Evolutionary conservation across 2,329 filamentous ascomycete genomes (phyloP), one percentile per base, ranked within the genome.

Genomic region (Cladosporium cucumerinum): DNA sequence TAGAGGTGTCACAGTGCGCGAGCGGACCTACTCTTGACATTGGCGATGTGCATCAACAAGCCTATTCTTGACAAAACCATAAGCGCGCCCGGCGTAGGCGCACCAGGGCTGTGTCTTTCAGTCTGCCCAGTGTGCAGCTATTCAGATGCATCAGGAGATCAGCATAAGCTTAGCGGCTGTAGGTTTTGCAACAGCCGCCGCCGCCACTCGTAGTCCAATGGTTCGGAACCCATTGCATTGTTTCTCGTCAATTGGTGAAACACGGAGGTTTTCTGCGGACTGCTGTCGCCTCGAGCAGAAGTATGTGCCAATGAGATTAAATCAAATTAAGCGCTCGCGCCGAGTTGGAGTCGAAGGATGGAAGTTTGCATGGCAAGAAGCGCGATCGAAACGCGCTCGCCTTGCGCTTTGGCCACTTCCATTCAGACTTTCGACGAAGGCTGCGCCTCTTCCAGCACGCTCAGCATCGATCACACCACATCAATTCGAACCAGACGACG

Each of bases 141-240:
- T 8, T 28, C 36, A 25, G 8, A 32, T 14, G 25, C 10, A 26
- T 59, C 57, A 48, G 36, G 57, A 59, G 39, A 46, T n/a, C 36
- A 49, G 39, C 16, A 51, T 25, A 28, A 34, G 30, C 23, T 39
- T 16, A 23, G 46, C 23, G 46, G 16, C 16, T 25, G 59, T 26
- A 51, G 28, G 46, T 43, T 61, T 52, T 36, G 23, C 48, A 61
- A 7, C 46, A 61, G 48, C 59, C 59, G 59, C 48, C 59, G 59
- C 48, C 59, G 23, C 18, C 28, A 51, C 28, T 26, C 30, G 30
- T 28, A 32, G 32, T 12, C 48, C 43, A 61, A 61, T 39, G 59
- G 30, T 52, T 52, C 14, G n/a, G 4, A 18, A 10, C 7, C 11
- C 28, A 21, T 18, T 18, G 51, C 51, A 54, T 32, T n/a, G 16